A percentile compares a stretch with the other conserved stretches of the same genome.
Evolutionary conservation across 2,329 filamentous ascomycete species (phyloP).

Genomic region (Monilinia fructigena): DNA sequence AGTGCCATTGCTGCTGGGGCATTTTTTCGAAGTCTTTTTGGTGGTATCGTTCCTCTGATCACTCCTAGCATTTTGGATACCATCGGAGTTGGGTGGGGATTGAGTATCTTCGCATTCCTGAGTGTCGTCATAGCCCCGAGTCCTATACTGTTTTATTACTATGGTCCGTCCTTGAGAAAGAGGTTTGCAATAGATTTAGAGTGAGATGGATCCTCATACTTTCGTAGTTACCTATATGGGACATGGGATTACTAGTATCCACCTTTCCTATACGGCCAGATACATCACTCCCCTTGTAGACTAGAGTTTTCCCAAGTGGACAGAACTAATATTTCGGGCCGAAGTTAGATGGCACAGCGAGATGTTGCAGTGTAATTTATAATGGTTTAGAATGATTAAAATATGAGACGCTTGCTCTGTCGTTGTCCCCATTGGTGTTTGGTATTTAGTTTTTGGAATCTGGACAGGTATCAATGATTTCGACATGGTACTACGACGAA

Average conservation of each 20-base stretch:
- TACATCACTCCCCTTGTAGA: background rate
- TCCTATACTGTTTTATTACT: slow-evolving; percentile 50
- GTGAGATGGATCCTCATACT: background rate
- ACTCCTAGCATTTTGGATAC: slow-evolving; percentile 46
- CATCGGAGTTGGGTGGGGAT: slow-evolving; percentile 50
- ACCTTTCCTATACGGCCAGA: background rate
- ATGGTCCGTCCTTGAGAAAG: slow-evolving; percentile 48
- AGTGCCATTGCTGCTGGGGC: slow-evolving; percentile 51
- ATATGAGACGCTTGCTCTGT: background rate
- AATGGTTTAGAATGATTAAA: background rate
- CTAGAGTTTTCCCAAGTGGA: background rate
- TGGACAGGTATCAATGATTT: background rate
- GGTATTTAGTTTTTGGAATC: background rate
- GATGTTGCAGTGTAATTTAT: background rate
- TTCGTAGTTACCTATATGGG: background rate
- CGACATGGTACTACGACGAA: background rate
- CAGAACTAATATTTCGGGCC: background rate
- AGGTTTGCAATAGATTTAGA: slow-evolving; percentile 44
- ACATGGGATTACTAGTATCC: background rate
- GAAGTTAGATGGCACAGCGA: background rate
- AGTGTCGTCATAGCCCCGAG: slow-evolving; percentile 48
- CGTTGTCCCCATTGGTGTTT: background rate
- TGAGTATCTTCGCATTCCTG: slow-evolving; percentile 49
- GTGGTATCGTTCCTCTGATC: slow-evolving; percentile 48
- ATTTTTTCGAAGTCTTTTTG: slow-evolving; percentile 48